Conservation (phyloP, 768 basidiomycete species). For the Mycena polygramma region DNA sequence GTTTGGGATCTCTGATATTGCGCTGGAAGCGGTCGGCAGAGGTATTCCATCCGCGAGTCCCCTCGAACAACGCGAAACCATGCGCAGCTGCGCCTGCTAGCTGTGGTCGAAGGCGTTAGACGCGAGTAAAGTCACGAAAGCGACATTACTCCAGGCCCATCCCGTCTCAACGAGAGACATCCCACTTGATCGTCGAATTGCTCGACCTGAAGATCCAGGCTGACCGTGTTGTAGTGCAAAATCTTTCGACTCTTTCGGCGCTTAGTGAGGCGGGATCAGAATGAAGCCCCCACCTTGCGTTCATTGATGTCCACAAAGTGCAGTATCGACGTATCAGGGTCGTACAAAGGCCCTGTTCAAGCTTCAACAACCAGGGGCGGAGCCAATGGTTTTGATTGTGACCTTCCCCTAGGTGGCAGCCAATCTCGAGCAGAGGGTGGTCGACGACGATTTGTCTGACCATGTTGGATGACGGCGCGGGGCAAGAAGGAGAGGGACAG, state of each 20-base stretch:
- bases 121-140: slow-evolving; percentile 14
- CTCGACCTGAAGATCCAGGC: slow-evolving; percentile 56
- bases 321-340: slow-evolving; percentile 62
- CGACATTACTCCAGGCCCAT: slow-evolving; percentile 59
- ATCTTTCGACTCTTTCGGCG: slow-evolving; percentile 52
- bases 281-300: slow-evolving; percentile 56
- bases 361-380: slow-evolving; percentile 38
- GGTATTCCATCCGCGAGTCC: slow-evolving; percentile 59
- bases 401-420: slow-evolving; percentile 77
- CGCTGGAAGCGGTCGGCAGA: slow-evolving; percentile 64
- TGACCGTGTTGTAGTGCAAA: slow-evolving; percentile 62
- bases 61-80: slow-evolving; percentile 67
- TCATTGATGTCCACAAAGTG: slow-evolving; percentile 80
- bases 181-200: slow-evolving; percentile 68
- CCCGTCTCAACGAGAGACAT: slow-evolving; percentile 66
- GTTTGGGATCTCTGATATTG: slow-evolving; percentile 54
- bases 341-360: slow-evolving; percentile 71
- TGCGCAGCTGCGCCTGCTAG: slow-evolving; percentile 70
- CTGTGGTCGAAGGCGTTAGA: slow-evolving; percentile 46
- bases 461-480: slow-evolving; percentile 9
- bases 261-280: neutral
- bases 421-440: slow-evolving; percentile 63
- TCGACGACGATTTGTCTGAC: slow-evolving; percentile 55
- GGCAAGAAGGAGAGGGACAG: slow-evolving; percentile 30
- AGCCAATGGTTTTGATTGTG: slow-evolving; percentile 21